These are phyloP conservation scores for Podaxis sp. DNA, from an alignment of 768 basidiomycete species.

Conservation along the genomic window DNA sequence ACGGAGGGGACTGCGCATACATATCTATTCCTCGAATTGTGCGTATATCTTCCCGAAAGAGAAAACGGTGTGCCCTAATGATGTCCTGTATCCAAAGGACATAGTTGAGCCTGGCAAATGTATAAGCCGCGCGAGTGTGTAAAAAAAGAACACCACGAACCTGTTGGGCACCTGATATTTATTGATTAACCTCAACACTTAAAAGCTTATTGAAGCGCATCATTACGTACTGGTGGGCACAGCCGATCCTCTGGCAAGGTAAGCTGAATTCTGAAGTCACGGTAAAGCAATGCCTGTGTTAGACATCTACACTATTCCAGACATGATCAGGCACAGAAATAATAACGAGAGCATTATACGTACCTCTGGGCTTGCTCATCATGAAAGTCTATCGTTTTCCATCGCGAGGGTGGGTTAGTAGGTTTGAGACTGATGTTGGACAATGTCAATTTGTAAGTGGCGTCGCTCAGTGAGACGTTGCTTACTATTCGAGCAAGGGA, in stretches of 20 bases:
- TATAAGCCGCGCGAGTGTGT: not conserved
- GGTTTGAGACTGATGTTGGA: slow-evolving; percentile 6
- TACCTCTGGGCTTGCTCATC: slow-evolving; percentile 69
- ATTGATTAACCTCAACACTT: not conserved
- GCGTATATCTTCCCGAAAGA: slow-evolving; percentile 11
- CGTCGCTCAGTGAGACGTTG: not conserved
- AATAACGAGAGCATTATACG: not conserved
- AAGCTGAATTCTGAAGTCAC: slow-evolving; percentile 67
- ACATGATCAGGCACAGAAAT: slow-evolving; percentile 4
- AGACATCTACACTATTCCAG: slow-evolving; percentile 49
- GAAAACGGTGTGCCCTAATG: slow-evolving; percentile 27
- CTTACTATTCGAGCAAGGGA: slow-evolving; percentile 6
- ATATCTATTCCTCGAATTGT: slow-evolving; percentile 61
- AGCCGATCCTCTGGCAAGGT: slow-evolving; percentile 65
- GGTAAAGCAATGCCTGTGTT: slow-evolving; percentile 71
- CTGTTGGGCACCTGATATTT: slow-evolving; percentile 63
- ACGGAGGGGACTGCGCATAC: slow-evolving; percentile 35
- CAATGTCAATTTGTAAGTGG: not conserved
- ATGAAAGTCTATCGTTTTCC: slow-evolving; percentile 66
- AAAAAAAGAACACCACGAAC: slow-evolving; percentile 26
- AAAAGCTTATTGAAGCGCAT: not conserved
- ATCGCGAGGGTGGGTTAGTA: slow-evolving; percentile 1
- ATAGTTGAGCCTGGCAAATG: slow-evolving; percentile 67
- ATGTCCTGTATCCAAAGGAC: slow-evolving; percentile 82
- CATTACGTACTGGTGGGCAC: slow-evolving; percentile 74